Evolutionary conservation across 2,329 filamentous ascomycete genomes (phyloP).

Genomic region (Diaporthe eres): DNA sequence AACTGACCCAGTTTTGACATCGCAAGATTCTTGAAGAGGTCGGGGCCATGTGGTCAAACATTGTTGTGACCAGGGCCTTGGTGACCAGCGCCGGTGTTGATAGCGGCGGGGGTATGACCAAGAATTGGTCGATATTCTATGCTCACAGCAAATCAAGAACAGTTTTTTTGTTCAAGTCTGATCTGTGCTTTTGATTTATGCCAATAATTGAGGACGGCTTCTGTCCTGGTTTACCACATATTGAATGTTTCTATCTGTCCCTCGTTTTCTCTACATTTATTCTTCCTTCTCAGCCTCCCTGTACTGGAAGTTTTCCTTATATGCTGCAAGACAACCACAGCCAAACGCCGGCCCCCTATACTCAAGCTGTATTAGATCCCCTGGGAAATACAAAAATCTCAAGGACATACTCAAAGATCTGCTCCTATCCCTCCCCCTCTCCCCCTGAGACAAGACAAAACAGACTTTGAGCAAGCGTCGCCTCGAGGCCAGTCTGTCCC

Average conservation of each 20-base stretch:
- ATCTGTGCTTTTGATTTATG: neutral
- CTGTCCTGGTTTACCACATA: neutral
- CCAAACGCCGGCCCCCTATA: too few species aligned
- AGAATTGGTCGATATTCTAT: constrained; percentile 7
- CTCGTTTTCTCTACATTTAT: neutral
- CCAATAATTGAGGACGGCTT: neutral
- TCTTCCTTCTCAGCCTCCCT: too few species aligned
- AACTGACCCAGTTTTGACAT: neutral
- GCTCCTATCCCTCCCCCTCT: neutral
- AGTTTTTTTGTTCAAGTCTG: neutral
- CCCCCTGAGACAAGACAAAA: neutral
- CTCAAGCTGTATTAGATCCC: neutral
- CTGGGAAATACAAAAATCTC: too few species aligned
- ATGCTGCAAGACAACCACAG: neutral
- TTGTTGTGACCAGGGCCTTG: neutral
- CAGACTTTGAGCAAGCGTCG: neutral
- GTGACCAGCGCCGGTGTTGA: neutral
- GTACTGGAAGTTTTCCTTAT: neutral
- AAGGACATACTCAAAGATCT: too few species aligned
- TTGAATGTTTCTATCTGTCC: neutral
- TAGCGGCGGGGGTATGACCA: neutral
- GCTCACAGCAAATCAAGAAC: neutral
- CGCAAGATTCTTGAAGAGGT: neutral
- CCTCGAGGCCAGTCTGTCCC: neutral
- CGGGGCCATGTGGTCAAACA: neutral